phyloP scores from a whole-genome alignment of 176 grass and related monocot genomes.

The Musa beccarii region DNA sequence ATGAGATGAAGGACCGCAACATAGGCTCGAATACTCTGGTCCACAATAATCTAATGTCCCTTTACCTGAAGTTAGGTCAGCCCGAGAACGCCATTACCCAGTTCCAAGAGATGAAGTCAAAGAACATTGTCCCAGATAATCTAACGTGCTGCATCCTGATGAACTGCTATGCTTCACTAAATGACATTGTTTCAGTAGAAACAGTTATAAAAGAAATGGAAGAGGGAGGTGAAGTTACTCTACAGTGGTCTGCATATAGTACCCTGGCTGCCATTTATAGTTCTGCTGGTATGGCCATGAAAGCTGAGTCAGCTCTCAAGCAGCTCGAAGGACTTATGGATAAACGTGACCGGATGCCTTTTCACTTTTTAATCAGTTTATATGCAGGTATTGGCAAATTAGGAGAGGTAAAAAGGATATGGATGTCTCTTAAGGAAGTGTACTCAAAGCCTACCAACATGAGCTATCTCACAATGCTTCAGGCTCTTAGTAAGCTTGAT shows the following conservation, averaged over 20 bases:
- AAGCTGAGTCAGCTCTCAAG: slow-evolving; percentile 61
- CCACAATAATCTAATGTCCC: slow-evolving; percentile 62
- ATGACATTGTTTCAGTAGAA: slow-evolving; percentile 50
- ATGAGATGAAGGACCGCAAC: slow-evolving; percentile 41
- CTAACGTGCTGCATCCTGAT: slow-evolving; percentile 66
- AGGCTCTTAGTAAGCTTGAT: slow-evolving; percentile 55
- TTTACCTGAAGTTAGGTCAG: slow-evolving; percentile 47
- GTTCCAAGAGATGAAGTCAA: slow-evolving; percentile 60
- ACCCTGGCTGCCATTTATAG: slow-evolving; percentile 62
- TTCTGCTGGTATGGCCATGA: slow-evolving; percentile 36
- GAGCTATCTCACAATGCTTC: slow-evolving; percentile 60
- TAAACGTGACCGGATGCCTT: slow-evolving; percentile 30
- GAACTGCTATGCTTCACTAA: slow-evolving; percentile 46
- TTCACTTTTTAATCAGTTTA: slow-evolving; percentile 46
- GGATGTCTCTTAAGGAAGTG: slow-evolving; percentile 36
- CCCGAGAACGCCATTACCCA: slow-evolving; percentile 37
- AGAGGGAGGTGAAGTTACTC: slow-evolving; percentile 21
- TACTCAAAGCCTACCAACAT: slow-evolving; percentile 45
- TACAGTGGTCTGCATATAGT: slow-evolving; percentile 53
- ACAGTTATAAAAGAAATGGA: slow-evolving; percentile 50
- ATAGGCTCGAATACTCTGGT: slow-evolving; percentile 19
- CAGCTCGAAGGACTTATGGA: slow-evolving; percentile 49
- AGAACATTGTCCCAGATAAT: slow-evolving; percentile 41
- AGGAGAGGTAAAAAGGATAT: slow-evolving; percentile 50
- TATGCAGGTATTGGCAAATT: slow-evolving; percentile 52